A percentile compares a stretch with the other conserved stretches of the same genome.
phyloP scores from a whole-genome alignment of 1,139 yeast genomes.

The Saccharomyces hybrid region DNA sequence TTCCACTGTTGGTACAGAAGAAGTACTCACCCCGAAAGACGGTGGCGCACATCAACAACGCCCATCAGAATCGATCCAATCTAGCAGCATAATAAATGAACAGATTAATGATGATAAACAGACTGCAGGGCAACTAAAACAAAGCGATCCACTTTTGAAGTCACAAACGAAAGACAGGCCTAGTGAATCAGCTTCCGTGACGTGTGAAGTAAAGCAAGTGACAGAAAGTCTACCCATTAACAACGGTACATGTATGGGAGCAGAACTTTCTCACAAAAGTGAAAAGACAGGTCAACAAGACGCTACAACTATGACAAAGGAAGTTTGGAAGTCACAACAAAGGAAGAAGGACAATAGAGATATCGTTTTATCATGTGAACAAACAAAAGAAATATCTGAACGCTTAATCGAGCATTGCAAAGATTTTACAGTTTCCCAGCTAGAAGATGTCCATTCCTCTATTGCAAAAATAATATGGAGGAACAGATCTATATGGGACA shows the following conservation, averaged over 20 bases:
- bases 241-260: neutral
- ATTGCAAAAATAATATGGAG: constrained; percentile 73
- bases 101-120: neutral
- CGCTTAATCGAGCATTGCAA: constrained; percentile 38
- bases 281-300: neutral
- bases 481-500: constrained; percentile 60
- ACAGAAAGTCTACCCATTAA: neutral
- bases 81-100: neutral
- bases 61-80: neutral
- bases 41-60: neutral
- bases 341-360: neutral
- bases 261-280: neutral
- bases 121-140: neutral
- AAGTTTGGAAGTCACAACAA: neutral
- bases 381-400: neutral
- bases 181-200: neutral
- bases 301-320: neutral
- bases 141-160: neutral
- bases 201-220: neutral
- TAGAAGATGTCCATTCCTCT: constrained; percentile 68
- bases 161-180: neutral
- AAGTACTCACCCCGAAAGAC: neutral
- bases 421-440: constrained; percentile 53
- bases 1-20: neutral
- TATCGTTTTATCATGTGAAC: neutral